phyloP scores from a whole-genome alignment of 495 filamentous ascomycete species.

The Pseudoneurospora amorphoporcata region DNA sequence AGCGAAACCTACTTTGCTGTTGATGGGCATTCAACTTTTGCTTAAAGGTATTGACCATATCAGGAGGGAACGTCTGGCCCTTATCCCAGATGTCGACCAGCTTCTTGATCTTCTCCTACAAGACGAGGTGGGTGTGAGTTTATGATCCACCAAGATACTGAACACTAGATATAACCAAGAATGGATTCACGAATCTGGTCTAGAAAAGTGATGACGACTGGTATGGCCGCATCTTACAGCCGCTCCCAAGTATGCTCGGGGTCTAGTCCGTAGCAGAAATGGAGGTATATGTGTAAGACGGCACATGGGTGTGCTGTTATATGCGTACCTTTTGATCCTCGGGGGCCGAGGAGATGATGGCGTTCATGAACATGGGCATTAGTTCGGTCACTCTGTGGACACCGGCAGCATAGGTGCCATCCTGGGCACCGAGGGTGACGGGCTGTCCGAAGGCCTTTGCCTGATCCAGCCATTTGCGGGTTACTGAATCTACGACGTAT shows the following conservation, averaged over 20 bases:
- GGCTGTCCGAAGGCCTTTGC: slow-evolving; percentile 77
- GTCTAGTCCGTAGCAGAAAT: background rate
- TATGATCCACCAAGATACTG: slow-evolving; percentile 14
- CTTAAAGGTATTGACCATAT: slow-evolving; percentile 79
- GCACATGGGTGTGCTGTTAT: slow-evolving; percentile 8
- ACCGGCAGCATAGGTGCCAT: slow-evolving; percentile 89
- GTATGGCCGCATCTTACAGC: background rate
- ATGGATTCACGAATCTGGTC: background rate
- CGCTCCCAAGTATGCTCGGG: background rate
- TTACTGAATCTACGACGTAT: slow-evolving; percentile 99
- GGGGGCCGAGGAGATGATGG: slow-evolving; percentile 80
- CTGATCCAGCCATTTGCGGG: slow-evolving; percentile 94
- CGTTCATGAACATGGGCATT: slow-evolving; percentile 87
- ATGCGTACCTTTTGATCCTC: slow-evolving; percentile 96
- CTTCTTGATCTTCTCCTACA: slow-evolving; percentile 93
- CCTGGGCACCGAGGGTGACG: slow-evolving; percentile 61
- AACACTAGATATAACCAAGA: background rate
- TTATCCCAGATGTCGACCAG: slow-evolving; percentile 98
- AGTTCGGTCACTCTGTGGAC: slow-evolving; percentile 95
- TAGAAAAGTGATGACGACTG: background rate
- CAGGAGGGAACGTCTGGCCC: slow-evolving; percentile 74
- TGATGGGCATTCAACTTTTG: slow-evolving; percentile 59
- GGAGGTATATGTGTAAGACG: background rate
- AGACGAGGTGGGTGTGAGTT: slow-evolving; percentile 29
- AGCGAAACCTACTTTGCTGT: slow-evolving; percentile 52